Base-by-base conservation (phyloP, 2,329 filamentous ascomycete species). In the Colletotrichum lupini region DNA sequence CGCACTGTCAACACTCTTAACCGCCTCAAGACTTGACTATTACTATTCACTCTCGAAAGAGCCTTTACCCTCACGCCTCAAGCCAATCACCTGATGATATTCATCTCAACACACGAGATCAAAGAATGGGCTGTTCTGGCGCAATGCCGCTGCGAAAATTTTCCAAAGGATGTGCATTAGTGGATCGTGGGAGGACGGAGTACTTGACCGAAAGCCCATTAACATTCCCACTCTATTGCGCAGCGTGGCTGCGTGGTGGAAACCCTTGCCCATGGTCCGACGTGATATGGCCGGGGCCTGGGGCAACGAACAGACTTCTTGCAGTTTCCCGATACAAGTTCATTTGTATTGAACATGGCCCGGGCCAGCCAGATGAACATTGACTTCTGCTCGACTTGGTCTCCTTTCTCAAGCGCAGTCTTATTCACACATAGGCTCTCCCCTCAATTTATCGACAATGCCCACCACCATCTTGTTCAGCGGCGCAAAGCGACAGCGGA, bases 161-260 rank as follows among this genome's bases (percentile, higher is more conserved):
- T 73, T 71, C 57, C 70, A 67, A 73, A 58, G 19, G 56, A 73
- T 61, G 67, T 73, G 67, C 71, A 73, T 73, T 73, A 73, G 71
- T 73, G 71, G 71, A 73, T 73, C 71, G 8, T 19, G n/a, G 70
- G 71, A 22, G 58, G 61, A 73, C 71, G 56, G 71, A 49, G 56
- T 73, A 73, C 67, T 59, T 65, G 70, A 55, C 66, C 66, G 61
- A 66, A 46, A 49, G 42, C 42, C 60, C 71, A 71, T 42, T 42
- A 14, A 42, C 37, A 42, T 71, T 71, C 56, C 67, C 71, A 66
- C 67, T 73, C 67, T 65, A 56, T 61, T 66, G 56, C 49, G 60
- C 35, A 66, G 67, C 71, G 35, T 66, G 42, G 71, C 35, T 66
- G 67, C 71, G 46, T 70, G 42, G 71, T 73, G 67, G 56, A 66